phyloP scores from a whole-genome alignment of 805 yeast genomes.

The Millerago galiae region DNA sequence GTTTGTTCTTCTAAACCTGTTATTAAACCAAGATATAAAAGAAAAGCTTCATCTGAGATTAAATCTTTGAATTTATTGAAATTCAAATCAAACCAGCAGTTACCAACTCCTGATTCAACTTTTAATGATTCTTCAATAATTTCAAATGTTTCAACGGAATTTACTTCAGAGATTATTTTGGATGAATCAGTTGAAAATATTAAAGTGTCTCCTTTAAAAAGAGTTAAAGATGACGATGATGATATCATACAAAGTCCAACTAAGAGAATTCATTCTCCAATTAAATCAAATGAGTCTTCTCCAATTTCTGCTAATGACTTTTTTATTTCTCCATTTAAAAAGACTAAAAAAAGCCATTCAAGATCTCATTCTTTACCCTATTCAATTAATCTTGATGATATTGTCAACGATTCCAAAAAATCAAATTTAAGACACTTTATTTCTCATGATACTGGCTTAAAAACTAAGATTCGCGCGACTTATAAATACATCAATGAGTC shows the following conservation, averaged over 20 bases:
- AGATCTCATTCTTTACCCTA: conserved; percentile 9
- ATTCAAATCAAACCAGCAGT: conserved; percentile 4
- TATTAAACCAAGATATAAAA: not conserved
- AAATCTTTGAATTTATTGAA: conserved; percentile 8
- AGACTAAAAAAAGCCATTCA: not conserved
- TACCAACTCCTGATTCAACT: conserved; percentile 15
- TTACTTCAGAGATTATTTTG: not conserved
- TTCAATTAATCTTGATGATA: not conserved
- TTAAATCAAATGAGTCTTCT: not conserved
- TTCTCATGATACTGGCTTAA: conserved; percentile 23
- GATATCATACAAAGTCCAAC: not conserved
- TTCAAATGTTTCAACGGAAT: not conserved
- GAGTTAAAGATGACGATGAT: not conserved
- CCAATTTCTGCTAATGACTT: not conserved
- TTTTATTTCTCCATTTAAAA: not conserved
- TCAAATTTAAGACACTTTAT: conserved; percentile 20
- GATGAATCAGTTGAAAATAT: not conserved
- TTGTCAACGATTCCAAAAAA: not conserved
- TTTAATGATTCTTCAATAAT: conserved; percentile 5
- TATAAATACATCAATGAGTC: not conserved
- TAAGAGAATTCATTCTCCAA: not conserved
- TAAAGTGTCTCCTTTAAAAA: not conserved
- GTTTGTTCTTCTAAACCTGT: conserved; percentile 13
- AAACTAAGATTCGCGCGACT: not conserved
- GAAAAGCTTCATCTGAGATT: conserved; percentile 1